Evolutionary conservation across 345 rosid genomes (phyloP).

Genomic region (Aquilaria yunnanensis): DNA sequence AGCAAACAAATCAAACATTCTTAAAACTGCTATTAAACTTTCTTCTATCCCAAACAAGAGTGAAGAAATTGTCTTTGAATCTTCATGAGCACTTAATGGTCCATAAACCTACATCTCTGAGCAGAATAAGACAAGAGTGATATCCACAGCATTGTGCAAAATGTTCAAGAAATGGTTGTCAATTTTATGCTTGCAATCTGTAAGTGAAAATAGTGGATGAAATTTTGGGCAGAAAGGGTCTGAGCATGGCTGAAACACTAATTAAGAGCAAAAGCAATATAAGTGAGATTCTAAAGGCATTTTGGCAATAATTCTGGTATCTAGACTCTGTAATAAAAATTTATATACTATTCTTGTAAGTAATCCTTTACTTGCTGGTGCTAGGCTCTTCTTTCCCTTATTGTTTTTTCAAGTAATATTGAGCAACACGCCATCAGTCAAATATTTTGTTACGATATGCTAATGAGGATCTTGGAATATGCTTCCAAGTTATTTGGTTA

Average conservation of each 20-base stretch:
- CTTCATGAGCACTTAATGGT: conserved; percentile 53
- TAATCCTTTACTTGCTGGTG: conserved; percentile 5
- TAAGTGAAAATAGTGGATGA: conserved; percentile 42
- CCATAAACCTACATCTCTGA: conserved; percentile 60
- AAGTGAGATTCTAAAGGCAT: conserved; percentile 32
- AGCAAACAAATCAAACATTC: conserved; percentile 41
- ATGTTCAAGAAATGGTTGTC: conserved; percentile 82
- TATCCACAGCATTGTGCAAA: conserved; percentile 64
- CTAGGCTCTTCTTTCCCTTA: background rate
- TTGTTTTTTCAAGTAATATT: background rate
- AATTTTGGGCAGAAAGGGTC: conserved; percentile 38
- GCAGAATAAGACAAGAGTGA: conserved; percentile 40
- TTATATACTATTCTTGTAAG: conserved; percentile 74
- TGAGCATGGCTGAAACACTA: conserved; percentile 23
- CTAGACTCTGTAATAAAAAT: conserved; percentile 69
- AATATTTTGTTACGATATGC: too few relatives aligned
- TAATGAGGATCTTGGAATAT: too few relatives aligned
- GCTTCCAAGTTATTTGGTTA: too few relatives aligned
- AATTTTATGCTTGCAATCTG: conserved; percentile 46
- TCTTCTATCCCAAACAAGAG: conserved; percentile 63
- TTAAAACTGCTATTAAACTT: conserved; percentile 51
- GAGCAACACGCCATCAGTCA: too few relatives aligned
- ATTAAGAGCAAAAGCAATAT: conserved; percentile 22
- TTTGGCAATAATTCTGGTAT: conserved; percentile 53
- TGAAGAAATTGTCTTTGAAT: conserved; percentile 40